Percentiles rank a stretch among this genome's conserved stretches.
Evolutionary conservation across 2,329 filamentous ascomycete genomes (phyloP).

Genomic region (Madurella fahalii): DNA sequence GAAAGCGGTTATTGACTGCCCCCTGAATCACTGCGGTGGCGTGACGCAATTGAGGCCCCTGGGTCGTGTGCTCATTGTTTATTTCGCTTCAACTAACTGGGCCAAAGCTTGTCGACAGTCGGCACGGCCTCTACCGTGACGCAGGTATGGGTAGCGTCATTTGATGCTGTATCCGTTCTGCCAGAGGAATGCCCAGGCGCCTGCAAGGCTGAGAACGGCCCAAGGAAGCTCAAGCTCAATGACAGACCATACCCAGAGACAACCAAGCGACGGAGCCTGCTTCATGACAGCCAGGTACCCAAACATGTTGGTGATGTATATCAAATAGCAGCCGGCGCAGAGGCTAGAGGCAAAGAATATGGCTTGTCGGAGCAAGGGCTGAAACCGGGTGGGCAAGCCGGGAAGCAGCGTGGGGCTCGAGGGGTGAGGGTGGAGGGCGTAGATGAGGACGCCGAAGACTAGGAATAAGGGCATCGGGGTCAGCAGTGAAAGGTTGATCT

Average conservation of each 20-base stretch:
- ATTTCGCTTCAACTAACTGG: no score
- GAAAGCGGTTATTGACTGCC: no score
- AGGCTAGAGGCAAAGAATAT: constrained; percentile 63
- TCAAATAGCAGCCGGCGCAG: constrained; percentile 68
- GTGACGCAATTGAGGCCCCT: no score
- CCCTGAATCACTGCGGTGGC: no score
- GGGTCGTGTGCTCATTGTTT: no score
- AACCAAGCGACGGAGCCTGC: constrained; percentile 80
- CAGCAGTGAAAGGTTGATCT: constrained; percentile 8
- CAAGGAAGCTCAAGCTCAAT: constrained; percentile 74
- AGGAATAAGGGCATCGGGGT: constrained; percentile 12
- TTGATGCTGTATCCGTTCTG: constrained; percentile 48
- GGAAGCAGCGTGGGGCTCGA: constrained; percentile 49
- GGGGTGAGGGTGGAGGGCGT: constrained; percentile 52
- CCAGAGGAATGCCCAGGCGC: constrained; percentile 44
- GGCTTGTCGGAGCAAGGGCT: constrained; percentile 48
- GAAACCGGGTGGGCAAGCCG: constrained; percentile 43
- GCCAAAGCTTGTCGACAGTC: neutral
- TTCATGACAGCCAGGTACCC: constrained; percentile 90
- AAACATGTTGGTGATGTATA: constrained; percentile 73
- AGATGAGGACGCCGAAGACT: constrained; percentile 56
- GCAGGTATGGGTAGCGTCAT: constrained; percentile 6
- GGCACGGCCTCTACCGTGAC: neutral
- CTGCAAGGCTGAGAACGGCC: constrained; percentile 53
- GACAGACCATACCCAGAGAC: constrained; percentile 89